These are phyloP conservation scores for Akanthomyces lecanii DNA, from an alignment of 2,329 filamentous ascomycete genomes.

Conservation along the genomic window DNA sequence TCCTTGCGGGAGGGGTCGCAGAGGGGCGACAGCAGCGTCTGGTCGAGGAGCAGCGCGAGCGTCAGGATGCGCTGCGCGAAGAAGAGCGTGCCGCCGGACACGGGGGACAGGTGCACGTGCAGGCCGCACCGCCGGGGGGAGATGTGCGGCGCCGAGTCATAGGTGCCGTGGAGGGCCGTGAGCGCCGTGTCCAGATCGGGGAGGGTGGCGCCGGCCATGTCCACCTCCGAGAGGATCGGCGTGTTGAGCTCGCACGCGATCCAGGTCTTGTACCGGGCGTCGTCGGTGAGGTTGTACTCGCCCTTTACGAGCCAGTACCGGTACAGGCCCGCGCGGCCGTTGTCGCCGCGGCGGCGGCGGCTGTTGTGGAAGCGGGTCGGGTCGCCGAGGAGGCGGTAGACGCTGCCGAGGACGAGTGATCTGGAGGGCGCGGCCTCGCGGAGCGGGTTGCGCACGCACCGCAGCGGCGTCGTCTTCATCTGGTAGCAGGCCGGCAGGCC, in stretches of 20 bases:
- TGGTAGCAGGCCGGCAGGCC: neutral
- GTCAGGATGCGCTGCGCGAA: conserved; percentile 80
- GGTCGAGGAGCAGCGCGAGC: conserved; percentile 44
- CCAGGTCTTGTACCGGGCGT: neutral
- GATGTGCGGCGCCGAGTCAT: neutral
- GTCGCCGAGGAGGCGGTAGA: neutral
- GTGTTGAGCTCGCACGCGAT: conserved; percentile 17
- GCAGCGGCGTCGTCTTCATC: neutral
- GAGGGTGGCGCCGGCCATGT: neutral
- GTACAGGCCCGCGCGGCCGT: neutral
- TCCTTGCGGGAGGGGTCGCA: conserved; percentile 6
- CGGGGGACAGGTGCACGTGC: conserved; percentile 19
- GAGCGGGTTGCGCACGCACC: neutral
- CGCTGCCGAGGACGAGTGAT: neutral
- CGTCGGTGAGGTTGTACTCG: neutral
- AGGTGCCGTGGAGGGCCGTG: neutral
- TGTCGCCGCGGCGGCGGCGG: neutral
- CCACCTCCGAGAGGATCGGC: conserved; percentile 18
- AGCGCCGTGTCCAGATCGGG: conserved; percentile 16
- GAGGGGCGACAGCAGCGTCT: conserved; percentile 18
- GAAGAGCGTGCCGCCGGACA: conserved; percentile 44
- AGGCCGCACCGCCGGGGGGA: conserved; percentile 17
- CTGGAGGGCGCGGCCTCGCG: neutral
- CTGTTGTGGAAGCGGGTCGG: neutral
- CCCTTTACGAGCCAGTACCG: conserved; percentile 2